Evolutionary conservation across 176 grass and related monocot species (phyloP).

Genomic region (Musa schizocarpa): DNA sequence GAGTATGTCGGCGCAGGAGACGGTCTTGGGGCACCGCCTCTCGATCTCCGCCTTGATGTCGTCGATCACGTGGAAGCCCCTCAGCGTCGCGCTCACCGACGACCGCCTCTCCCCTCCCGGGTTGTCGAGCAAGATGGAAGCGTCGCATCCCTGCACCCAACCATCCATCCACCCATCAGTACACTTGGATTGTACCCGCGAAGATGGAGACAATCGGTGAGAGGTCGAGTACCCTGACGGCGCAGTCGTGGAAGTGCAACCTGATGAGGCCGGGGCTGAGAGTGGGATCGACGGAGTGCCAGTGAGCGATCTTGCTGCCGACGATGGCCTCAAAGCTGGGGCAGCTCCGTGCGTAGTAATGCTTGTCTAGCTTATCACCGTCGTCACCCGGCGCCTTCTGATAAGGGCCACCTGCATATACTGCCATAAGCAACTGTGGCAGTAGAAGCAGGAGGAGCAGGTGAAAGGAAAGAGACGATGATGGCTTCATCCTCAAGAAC

Average conservation of each 20-base stretch:
- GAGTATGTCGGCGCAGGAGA: conserved; percentile 89
- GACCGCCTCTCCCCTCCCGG: conserved; percentile 55
- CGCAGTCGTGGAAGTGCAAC: conserved; percentile 59
- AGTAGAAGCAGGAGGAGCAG: conserved; percentile 15
- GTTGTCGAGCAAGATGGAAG: conserved; percentile 51
- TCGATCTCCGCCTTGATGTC: conserved; percentile 68
- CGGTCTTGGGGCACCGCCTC: conserved; percentile 36
- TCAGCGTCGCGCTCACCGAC: conserved; percentile 41
- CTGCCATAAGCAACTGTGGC: conserved; percentile 3
- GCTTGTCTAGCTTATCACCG: background rate
- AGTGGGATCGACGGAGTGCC: conserved; percentile 30
- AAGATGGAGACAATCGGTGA: background rate
- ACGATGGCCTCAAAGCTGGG: conserved; percentile 45
- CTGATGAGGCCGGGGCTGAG: conserved; percentile 44
- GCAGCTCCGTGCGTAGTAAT: conserved; percentile 40
- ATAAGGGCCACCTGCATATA: background rate
- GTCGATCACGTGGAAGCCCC: conserved; percentile 60
- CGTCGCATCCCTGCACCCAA: conserved; percentile 56
- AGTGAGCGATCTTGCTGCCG: conserved; percentile 27
- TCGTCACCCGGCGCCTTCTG: background rate
- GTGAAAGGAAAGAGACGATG: background rate
- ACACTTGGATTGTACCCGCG: too few relatives aligned
- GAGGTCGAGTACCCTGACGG: conserved; percentile 26
- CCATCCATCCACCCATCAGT: background rate
- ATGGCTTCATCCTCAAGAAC: background rate